Evolutionary conservation across 768 basidiomycete species (phyloP).

Genomic region (Suillus americanus): DNA sequence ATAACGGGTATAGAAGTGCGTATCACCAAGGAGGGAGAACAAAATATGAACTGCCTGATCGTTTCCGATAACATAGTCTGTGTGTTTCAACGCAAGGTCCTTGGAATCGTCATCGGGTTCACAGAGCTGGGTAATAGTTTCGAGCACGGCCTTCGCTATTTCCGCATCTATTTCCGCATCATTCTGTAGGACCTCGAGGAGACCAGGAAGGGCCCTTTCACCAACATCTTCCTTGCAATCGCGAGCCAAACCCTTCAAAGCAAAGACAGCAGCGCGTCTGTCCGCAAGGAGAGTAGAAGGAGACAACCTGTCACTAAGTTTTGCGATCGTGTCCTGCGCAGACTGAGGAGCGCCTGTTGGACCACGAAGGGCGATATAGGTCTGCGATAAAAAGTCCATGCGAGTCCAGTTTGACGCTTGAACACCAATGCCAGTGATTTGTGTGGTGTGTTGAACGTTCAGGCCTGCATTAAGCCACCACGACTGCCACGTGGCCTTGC

Average conservation of each 20-base stretch:
- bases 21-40: conserved; percentile 71
- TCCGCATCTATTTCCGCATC: conserved; percentile 92
- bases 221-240: conserved; percentile 93
- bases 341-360: conserved; percentile 84
- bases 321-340: conserved; percentile 79
- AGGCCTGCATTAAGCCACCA: neutral
- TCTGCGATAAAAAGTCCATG: conserved; percentile 67
- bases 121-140: conserved; percentile 84
- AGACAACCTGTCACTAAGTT: conserved; percentile 85
- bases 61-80: conserved; percentile 72
- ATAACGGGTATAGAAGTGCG: conserved; percentile 84
- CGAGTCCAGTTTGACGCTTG: neutral
- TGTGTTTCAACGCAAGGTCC: conserved; percentile 84
- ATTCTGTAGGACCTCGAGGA: conserved; percentile 79
- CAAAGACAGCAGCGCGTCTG: conserved; percentile 88
- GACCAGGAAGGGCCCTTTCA: conserved; percentile 67
- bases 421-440: conserved; percentile 50
- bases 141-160: conserved; percentile 88
- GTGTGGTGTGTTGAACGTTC: neutral
- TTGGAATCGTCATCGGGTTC: conserved; percentile 62
- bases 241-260: conserved; percentile 88
- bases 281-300: conserved; percentile 90
- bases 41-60: conserved; percentile 74
- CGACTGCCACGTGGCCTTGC: neutral
- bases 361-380: conserved; percentile 82